Evolutionary conservation across 495 filamentous ascomycete species (phyloP).

Genomic region (Darksidea phi): DNA sequence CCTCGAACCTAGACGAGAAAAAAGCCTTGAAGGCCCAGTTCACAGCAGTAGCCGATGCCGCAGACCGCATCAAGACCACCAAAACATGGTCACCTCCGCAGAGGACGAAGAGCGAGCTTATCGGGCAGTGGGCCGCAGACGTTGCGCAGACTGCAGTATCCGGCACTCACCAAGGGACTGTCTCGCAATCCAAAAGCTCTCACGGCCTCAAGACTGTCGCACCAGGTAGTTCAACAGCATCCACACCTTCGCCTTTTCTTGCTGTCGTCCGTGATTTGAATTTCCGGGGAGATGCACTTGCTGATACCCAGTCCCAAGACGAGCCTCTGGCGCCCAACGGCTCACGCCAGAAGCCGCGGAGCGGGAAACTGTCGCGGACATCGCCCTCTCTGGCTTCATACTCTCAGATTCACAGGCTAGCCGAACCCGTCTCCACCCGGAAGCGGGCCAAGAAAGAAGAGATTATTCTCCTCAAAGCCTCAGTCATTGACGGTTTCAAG

Average conservation of each 20-base stretch:
- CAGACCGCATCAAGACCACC: constrained; percentile 69
- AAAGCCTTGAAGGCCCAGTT: constrained; percentile 61
- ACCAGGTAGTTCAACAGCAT: no score
- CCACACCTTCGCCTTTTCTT: no score
- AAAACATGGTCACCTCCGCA: constrained; percentile 7
- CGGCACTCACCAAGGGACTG: not conserved
- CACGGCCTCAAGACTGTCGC: no score
- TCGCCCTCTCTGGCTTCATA: not conserved
- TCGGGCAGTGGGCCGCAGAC: constrained; percentile 14
- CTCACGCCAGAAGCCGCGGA: no score
- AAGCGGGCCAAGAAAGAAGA: constrained; percentile 69
- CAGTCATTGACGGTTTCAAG: constrained; percentile 72
- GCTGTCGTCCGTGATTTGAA: no score
- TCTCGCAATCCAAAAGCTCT: not conserved
- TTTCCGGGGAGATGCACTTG: no score
- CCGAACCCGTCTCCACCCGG: constrained; percentile 56
- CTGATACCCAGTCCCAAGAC: no score
- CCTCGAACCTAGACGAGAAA: constrained; percentile 55
- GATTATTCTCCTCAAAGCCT: constrained; percentile 72
- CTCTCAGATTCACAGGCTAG: constrained; percentile 16
- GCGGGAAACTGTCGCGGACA: not conserved
- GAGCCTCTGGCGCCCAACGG: no score
- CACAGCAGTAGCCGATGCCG: constrained; percentile 61
- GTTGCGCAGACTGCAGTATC: not conserved
- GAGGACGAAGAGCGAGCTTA: not conserved